phyloP scores from a whole-genome alignment of 1,284 basidiomycete genomes.

The Cronartium quercuum region DNA sequence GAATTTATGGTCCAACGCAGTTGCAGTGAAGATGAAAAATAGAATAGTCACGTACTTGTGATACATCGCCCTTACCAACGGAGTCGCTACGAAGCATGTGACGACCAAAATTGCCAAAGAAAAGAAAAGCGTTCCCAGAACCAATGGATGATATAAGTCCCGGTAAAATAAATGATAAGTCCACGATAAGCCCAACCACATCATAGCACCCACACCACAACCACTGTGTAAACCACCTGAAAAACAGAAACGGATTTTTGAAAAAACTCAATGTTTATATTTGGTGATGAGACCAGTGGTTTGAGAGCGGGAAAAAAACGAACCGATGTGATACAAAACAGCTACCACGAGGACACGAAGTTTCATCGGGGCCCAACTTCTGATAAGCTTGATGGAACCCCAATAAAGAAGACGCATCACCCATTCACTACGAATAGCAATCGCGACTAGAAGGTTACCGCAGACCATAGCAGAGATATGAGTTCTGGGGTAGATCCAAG shows the following conservation, averaged over 20 bases:
- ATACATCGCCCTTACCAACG: constrained; percentile 66
- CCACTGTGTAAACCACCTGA: constrained; percentile 66
- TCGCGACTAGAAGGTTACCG: constrained; percentile 57
- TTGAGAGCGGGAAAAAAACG: not conserved
- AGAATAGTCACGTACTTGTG: constrained; percentile 59
- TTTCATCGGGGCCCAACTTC: constrained; percentile 18
- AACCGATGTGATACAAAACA: constrained; percentile 38
- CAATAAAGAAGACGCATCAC: constrained; percentile 61
- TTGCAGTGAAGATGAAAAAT: not conserved
- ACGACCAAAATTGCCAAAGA: constrained; percentile 58
- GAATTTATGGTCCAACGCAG: not conserved
- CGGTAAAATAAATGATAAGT: constrained; percentile 62
- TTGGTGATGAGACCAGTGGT: not conserved
- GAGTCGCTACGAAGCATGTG: constrained; percentile 60
- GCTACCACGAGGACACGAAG: constrained; percentile 27
- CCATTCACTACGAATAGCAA: constrained; percentile 59
- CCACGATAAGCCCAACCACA: constrained; percentile 50
- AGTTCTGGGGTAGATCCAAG: constrained; percentile 59
- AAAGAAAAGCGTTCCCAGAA: constrained; percentile 59
- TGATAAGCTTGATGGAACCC: constrained; percentile 47
- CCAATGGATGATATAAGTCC: constrained; percentile 54
- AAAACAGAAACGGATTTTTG: too few species aligned
- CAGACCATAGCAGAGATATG: constrained; percentile 62
- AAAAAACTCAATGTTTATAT: not conserved
- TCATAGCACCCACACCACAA: constrained; percentile 62